phyloP scores from a whole-genome alignment of 1,139 yeast species.

The Candida buenavistaensis region DNA sequence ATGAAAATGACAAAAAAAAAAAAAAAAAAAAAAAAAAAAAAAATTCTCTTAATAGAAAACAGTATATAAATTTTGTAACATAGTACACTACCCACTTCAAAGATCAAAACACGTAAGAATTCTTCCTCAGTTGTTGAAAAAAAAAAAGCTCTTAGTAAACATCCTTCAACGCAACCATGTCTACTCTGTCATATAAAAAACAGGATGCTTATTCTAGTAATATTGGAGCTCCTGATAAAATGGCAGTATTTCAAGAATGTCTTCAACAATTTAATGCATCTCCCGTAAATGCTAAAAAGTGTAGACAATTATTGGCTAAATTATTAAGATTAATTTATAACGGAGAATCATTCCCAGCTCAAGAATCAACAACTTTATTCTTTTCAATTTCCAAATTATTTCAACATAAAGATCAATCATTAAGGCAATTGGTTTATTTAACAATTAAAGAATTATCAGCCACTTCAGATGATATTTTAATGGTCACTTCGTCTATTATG shows the following conservation, averaged over 20 bases:
- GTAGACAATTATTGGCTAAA: slow-evolving; percentile 76
- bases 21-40: slow-evolving; percentile 1
- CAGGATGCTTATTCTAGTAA: slow-evolving; percentile 66
- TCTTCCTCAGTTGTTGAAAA: slow-evolving; percentile 1
- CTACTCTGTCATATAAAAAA: slow-evolving; percentile 80
- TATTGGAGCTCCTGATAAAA: slow-evolving; percentile 77
- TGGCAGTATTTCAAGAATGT: slow-evolving; percentile 97
- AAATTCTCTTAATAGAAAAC: slow-evolving; percentile 1
- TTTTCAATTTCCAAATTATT: slow-evolving; percentile 92
- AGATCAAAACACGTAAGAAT: slow-evolving; percentile 6
- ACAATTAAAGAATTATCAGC: slow-evolving; percentile 88
- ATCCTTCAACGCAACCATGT: slow-evolving; percentile 47
- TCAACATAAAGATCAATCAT: slow-evolving; percentile 87
- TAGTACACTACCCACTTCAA: too few relatives aligned
- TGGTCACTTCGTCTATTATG: slow-evolving; percentile 98
- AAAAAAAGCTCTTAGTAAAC: background rate
- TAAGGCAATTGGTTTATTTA: slow-evolving; percentile 91
- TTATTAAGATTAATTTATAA: slow-evolving; percentile 70
- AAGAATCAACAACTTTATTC: slow-evolving; percentile 89
- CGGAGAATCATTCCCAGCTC: slow-evolving; percentile 85
- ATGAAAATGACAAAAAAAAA: background rate
- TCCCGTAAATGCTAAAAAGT: slow-evolving; percentile 84
- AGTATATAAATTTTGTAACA: too few relatives aligned
- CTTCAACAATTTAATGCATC: slow-evolving; percentile 89
- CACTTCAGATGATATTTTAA: slow-evolving; percentile 86